These are phyloP conservation scores for Phoma sp. DNA, from an alignment of 2,329 filamentous ascomycete genomes.

Conservation along the genomic window DNA sequence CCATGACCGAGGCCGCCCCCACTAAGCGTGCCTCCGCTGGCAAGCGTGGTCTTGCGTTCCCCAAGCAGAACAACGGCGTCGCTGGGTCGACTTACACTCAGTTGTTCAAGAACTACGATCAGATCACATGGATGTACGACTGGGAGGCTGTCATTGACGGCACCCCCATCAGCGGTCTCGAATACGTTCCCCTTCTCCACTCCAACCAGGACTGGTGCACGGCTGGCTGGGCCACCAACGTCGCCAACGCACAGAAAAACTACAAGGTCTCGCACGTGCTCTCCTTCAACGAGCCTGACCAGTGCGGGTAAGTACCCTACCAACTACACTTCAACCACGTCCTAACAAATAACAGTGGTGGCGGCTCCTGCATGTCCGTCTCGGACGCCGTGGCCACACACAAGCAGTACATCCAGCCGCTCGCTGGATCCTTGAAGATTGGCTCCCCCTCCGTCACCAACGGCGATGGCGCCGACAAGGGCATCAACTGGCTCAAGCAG, in stretches of 20 bases:
- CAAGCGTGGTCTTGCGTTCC: constrained; percentile 43
- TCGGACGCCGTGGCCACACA: constrained; percentile 28
- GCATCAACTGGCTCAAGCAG: constrained; percentile 40
- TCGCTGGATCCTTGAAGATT: constrained; percentile 37
- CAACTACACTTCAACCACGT: neutral
- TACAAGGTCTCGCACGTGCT: constrained; percentile 43
- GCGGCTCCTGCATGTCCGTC: constrained; percentile 38
- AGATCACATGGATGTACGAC: constrained; percentile 71
- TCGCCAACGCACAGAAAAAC: constrained; percentile 34
- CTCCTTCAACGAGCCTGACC: constrained; percentile 50
- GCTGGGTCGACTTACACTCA: constrained; percentile 32
- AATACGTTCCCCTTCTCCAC: constrained; percentile 66
- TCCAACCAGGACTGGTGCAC: constrained; percentile 37
- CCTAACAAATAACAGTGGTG: constrained; percentile 24
- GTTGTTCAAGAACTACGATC: constrained; percentile 23
- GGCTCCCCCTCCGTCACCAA: constrained; percentile 48
- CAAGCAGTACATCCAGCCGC: constrained; percentile 36
- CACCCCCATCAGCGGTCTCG: constrained; percentile 52
- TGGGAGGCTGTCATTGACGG: constrained; percentile 61
- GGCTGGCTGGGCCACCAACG: constrained; percentile 35
- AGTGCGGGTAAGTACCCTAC: constrained; percentile 35
- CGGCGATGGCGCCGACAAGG: constrained; percentile 26
- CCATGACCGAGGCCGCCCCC: constrained; percentile 36
- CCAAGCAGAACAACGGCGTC: constrained; percentile 33
- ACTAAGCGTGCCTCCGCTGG: constrained; percentile 30